A percentile compares a stretch with the other conserved stretches of the same genome.
These are phyloP conservation scores for Juncus inflexus DNA, from an alignment of 176 grass and related monocot genomes.

Conservation along the genomic window DNA sequence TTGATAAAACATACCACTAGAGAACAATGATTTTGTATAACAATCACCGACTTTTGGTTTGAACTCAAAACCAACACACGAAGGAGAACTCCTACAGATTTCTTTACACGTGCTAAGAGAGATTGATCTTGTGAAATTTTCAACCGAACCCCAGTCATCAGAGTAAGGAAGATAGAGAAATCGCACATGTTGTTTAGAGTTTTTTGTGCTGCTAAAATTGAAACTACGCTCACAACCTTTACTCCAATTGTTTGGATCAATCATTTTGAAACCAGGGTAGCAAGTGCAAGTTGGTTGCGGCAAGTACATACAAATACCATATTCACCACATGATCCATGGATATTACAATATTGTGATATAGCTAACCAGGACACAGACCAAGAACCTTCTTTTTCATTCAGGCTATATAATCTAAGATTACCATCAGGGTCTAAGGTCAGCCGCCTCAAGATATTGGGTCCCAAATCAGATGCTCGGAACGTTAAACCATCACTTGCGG, in stretches of 20 bases:
- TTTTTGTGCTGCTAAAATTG: neutral
- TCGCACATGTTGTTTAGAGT: neutral
- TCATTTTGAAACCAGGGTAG: constrained; percentile 22
- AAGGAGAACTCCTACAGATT: neutral
- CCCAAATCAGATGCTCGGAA: constrained; percentile 24
- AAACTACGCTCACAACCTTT: constrained; percentile 3
- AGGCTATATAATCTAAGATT: constrained; percentile 25
- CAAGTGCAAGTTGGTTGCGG: constrained; percentile 8
- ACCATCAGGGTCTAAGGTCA: constrained; percentile 19
- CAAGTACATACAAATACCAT: constrained; percentile 26
- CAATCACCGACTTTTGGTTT: constrained; percentile 13
- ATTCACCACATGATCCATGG: constrained; percentile 21
- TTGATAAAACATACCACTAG: constrained; percentile 24
- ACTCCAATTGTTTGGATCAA: constrained; percentile 17
- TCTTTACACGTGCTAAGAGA: constrained; percentile 8
- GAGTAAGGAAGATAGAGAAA: constrained; percentile 8
- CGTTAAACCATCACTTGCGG: constrained; percentile 11
- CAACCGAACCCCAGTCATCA: constrained; percentile 20
- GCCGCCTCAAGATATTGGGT: neutral
- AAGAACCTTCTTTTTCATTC: constrained; percentile 17
- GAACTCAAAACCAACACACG: constrained; percentile 12
- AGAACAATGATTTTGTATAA: constrained; percentile 19
- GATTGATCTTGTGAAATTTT: neutral
- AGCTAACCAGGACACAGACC: constrained; percentile 25
- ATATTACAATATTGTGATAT: constrained; percentile 16